These are phyloP conservation scores for Cokeromyces recurvatus DNA, from an alignment of 371 early-diverging fungal species.

Conservation along the genomic window DNA sequence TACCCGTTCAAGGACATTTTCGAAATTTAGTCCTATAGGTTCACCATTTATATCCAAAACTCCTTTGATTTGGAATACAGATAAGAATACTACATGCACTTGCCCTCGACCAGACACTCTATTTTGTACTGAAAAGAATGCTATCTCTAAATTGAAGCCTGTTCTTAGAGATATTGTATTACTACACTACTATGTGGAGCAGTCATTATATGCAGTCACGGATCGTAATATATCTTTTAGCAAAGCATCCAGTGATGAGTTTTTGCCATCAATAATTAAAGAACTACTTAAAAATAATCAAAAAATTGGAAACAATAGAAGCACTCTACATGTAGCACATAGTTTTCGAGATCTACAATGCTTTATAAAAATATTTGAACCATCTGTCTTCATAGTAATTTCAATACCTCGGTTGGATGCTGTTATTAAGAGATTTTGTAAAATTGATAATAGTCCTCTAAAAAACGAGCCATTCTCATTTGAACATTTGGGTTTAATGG, in stretches of 20 bases:
- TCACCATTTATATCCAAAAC: constrained; percentile 11
- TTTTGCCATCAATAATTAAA: constrained; percentile 21
- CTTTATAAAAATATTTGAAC: constrained; percentile 62
- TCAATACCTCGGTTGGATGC: constrained; percentile 55
- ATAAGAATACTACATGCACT: constrained; percentile 16
- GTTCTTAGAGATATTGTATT: constrained; percentile 38
- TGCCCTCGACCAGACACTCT: constrained; percentile 28
- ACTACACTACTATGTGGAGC: constrained; percentile 54
- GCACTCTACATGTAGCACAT: constrained; percentile 19
- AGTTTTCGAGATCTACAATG: constrained; percentile 51
- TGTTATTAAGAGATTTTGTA: constrained; percentile 32
- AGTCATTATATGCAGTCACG: constrained; percentile 38
- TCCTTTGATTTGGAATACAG: constrained; percentile 15
- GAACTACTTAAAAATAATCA: constrained; percentile 18
- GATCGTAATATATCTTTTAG: constrained; percentile 48
- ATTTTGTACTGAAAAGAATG: constrained; percentile 21
- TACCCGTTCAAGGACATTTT: constrained; percentile 10
- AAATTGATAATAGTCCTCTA: constrained; percentile 1
- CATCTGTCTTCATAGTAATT: constrained; percentile 54
- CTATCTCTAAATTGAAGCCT: constrained; percentile 19
- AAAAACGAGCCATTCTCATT: neutral
- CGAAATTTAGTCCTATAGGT: constrained; percentile 19
- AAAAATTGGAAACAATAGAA: constrained; percentile 11
- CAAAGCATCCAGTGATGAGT: constrained; percentile 34
- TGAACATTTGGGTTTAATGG: constrained; percentile 22